These are phyloP conservation scores for Turritis glabra DNA, from an alignment of 345 rosid genomes.

Conservation along the genomic window DNA sequence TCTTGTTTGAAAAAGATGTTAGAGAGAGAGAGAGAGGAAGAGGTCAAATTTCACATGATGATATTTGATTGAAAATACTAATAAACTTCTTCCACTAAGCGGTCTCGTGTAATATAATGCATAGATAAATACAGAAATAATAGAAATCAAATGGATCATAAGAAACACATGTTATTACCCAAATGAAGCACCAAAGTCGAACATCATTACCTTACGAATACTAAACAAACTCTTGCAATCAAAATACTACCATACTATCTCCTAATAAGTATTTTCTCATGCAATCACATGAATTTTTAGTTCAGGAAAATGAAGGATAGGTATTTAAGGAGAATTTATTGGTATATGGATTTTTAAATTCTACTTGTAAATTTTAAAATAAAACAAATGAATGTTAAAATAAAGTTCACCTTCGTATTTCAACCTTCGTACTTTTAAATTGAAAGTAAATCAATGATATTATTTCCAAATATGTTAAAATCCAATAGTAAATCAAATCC, in stretches of 20 bases:
- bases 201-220: slow-evolving; percentile 13
- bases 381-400: too few relatives aligned
- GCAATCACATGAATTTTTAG: too few relatives aligned
- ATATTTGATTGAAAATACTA: slow-evolving; percentile 20
- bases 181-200: slow-evolving; percentile 2
- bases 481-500: neutral
- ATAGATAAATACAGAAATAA: slow-evolving; percentile 2
- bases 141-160: slow-evolving; percentile 26
- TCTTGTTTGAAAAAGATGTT: slow-evolving; percentile 31
- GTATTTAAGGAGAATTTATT: too few relatives aligned
- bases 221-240: neutral
- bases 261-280: too few relatives aligned
- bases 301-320: too few relatives aligned
- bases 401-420: neutral
- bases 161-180: slow-evolving; percentile 22
- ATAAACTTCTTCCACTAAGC: slow-evolving; percentile 19
- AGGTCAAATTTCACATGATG: slow-evolving; percentile 2
- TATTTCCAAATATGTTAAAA: neutral
- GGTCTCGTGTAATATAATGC: neutral
- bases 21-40: neutral
- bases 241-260: neutral
- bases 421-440: neutral
- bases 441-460: too few relatives aligned
- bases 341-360: too few relatives aligned
- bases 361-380: too few relatives aligned